These are phyloP conservation scores for Talaromyces sp. DNA, from an alignment of 2,329 filamentous ascomycete genomes.

Conservation along the genomic window DNA sequence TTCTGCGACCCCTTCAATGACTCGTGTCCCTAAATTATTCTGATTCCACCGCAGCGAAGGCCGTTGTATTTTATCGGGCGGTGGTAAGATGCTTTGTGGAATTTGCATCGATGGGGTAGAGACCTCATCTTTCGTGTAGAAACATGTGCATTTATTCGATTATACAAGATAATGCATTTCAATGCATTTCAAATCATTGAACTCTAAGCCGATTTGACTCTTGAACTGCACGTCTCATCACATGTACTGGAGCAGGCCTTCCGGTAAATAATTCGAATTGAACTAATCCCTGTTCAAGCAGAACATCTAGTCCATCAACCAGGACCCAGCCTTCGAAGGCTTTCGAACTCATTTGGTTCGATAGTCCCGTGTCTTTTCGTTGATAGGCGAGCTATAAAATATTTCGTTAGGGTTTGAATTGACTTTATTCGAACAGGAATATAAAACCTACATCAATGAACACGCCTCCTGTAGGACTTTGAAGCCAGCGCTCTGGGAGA, in stretches of 20 bases:
- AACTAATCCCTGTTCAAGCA: conserved; percentile 39
- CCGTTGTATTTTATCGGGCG: background rate
- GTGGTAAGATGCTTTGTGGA: background rate
- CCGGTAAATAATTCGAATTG: conserved; percentile 41
- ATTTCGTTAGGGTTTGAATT: background rate
- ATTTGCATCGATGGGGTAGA: background rate
- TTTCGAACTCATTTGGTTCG: conserved; percentile 27
- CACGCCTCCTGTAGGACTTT: conserved; percentile 10
- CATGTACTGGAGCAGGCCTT: conserved; percentile 30
- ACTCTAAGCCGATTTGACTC: background rate
- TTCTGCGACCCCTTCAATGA: background rate
- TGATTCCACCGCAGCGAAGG: background rate
- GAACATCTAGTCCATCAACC: conserved; percentile 37
- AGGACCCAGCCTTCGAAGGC: conserved; percentile 37
- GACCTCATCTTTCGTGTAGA: background rate
- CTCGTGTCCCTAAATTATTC: background rate
- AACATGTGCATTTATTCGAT: background rate
- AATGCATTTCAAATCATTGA: background rate
- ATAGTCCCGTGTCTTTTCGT: background rate
- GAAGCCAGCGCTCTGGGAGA: background rate
- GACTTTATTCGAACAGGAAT: background rate
- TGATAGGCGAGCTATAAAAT: conserved; percentile 4
- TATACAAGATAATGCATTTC: background rate
- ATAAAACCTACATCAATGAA: conserved; percentile 5
- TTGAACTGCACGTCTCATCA: conserved; percentile 18